Base-by-base conservation (phyloP, 2,329 filamentous ascomycete genomes). In the Aureobasidium musti region DNA sequence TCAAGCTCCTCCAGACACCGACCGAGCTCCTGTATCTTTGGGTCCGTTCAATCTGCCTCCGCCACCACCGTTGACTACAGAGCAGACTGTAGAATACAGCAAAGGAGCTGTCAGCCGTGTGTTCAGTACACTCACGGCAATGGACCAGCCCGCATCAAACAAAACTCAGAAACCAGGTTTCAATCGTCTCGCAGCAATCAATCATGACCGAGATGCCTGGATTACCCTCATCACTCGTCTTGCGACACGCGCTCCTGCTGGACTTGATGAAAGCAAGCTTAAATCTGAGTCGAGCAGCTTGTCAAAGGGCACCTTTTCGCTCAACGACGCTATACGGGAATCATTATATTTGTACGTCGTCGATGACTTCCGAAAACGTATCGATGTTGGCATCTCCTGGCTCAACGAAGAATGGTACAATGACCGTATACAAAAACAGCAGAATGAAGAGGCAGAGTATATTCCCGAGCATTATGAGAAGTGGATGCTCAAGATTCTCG, bases 331-430 rank as follows among this genome's bases (percentile, higher is more conserved):
- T 6, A 92, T 98, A 70, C 87, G 95, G 63, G 90, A 96, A 71
- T 84, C 87, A 8, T 81, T 99, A 1, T 95, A 92, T 77, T 84
- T 86, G 64, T 97, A 96, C 76, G 86, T 98, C 56, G 86, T 98
- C 69, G 92, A 96, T 70, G 94, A 98, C 75, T 99, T 97, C 79
- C 88, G 94, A 65, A 88, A 86, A 69, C 89, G 95, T 50, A 93
- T 98, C 69, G 93, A 96, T 71, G 86, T 95, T 26, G 94, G 92
- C 1, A 92, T 98, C 61, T 89, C 89, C 8, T 99, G 95, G 95
- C 83, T 99, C 19, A 96, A 90, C 72, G 95, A 99, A 77, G 95
- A 99, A 79, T 99, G 95, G 94, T 98, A 97, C 78, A 96, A 93
- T 73, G 94, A 98, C 76, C 87, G 83, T 50, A 78, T 92, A 37